A percentile compares a stretch with the other conserved stretches of the same genome.
phyloP scores from a whole-genome alignment of 192 early-diverging fungal genomes.

The Entomortierella parvispora region DNA sequence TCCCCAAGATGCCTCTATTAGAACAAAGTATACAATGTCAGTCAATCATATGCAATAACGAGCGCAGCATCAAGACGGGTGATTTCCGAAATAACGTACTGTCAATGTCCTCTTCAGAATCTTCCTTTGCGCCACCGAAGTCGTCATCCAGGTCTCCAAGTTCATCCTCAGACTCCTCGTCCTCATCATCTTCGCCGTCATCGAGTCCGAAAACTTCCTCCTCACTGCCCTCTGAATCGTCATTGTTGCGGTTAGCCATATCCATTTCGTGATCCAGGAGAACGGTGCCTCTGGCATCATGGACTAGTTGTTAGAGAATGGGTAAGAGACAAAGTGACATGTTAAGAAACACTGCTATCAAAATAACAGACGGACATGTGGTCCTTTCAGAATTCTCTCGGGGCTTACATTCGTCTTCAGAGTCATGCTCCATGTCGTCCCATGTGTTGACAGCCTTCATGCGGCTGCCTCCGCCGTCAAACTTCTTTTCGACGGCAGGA shows the following conservation, averaged over 20 bases:
- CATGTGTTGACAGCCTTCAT: constrained; percentile 74
- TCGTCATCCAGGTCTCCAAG: constrained; percentile 37
- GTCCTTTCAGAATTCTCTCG: no score
- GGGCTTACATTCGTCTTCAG: constrained; percentile 79
- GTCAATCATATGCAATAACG: constrained; percentile 1
- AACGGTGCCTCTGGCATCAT: constrained; percentile 38
- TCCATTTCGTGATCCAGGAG: constrained; percentile 44
- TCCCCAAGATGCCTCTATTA: constrained; percentile 82
- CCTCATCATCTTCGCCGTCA: constrained; percentile 52
- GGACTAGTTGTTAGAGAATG: constrained; percentile 11
- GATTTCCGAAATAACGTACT: constrained; percentile 29
- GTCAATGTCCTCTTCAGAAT: constrained; percentile 49
- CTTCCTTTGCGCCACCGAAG: constrained; percentile 33
- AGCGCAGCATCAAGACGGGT: constrained; percentile 14
- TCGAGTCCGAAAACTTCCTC: constrained; percentile 84
- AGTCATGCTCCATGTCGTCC: constrained; percentile 80
- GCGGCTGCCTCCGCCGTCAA: constrained; percentile 52
- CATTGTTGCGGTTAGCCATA: constrained; percentile 26
- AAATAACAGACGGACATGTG: neutral
- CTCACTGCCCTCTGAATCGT: constrained; percentile 72
- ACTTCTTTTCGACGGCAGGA: constrained; percentile 44
- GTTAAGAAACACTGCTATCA: neutral
- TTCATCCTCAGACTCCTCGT: constrained; percentile 55
- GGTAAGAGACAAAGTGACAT: neutral
- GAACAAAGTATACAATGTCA: neutral